Evolutionary conservation across 2,329 filamentous ascomycete species (phyloP), one percentile per base, ranked within the genome.

Genomic region (Cadophora gregata): DNA sequence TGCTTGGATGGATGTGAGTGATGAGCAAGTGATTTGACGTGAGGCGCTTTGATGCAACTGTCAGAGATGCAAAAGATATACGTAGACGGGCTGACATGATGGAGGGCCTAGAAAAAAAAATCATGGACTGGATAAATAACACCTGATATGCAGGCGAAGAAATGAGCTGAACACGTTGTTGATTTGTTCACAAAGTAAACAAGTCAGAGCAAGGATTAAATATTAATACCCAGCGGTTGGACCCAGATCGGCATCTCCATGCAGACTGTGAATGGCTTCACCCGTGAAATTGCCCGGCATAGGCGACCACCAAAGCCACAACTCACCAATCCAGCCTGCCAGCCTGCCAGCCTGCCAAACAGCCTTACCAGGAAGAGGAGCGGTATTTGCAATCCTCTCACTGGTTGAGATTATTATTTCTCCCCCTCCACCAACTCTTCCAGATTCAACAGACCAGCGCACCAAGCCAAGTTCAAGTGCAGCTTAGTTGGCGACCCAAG

Each of bases 221-320:
- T 27, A 50, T 50, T 14, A 50, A 50, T 31, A 31, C 50, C 50
- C 50, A 53, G 50, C 50, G 50, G 50, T 53, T 53, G 50, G 50
- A 53, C 50, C 14, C n/a, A 47, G 42, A 47, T 47, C 42, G 42
- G 42, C n/a, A 47, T 47, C 42, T 47, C 19, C 42, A 47, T 47
- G n/a, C n/a, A n/a, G 42, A 47, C 42, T 47, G 19, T 47, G 42
- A 47, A 47, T 47, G 42, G 48, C 24, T 19, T 27, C 24, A 51
- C 16, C 24, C 27, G 50, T 53, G 50, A 53, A 31, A 53, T 53
- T 53, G 48, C 21, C 53, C 29, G 19, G 27, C 53, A 21, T 21
- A 27, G 9, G 29, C 21, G 29, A 33, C 38, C 10, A 42, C 38
- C 33, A 36, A 42, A 4, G 19, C 38, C 38, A 19, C 5, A 42